Percentiles rank a stretch among this genome's conserved stretches.
phyloP scores from a whole-genome alignment of 306 rosid species.

The Malus asiatica region DNA sequence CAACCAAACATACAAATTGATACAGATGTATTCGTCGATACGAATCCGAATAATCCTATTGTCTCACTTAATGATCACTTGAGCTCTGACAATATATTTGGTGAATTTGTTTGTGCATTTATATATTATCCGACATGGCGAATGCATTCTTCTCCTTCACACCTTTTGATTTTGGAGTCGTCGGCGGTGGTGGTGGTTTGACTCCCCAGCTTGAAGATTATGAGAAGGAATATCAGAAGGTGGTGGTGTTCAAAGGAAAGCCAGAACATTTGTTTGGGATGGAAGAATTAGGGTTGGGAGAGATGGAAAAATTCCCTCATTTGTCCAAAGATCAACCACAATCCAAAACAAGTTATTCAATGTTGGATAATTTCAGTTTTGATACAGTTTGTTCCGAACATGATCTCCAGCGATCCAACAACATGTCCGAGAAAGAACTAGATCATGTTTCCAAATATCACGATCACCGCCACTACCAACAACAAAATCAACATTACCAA shows the following conservation, averaged over 20 bases:
- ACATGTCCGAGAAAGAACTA: not conserved
- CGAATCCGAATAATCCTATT: not conserved
- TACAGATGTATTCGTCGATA: not conserved
- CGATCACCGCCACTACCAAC: not conserved
- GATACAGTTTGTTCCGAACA: conserved; percentile 4
- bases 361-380: conserved; percentile 31
- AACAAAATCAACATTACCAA: conserved; percentile 1
- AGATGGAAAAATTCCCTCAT: not conserved
- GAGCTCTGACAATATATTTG: not conserved
- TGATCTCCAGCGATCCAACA: not conserved
- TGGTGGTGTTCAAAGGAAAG: conserved; percentile 1
- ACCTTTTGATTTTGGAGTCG: conserved; percentile 33
- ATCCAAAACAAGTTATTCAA: conserved; percentile 10
- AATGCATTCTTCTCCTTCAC: conserved; percentile 24
- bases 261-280: conserved; percentile 12
- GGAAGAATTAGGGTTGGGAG: conserved; percentile 15
- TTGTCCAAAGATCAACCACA: conserved; percentile 7
- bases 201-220: conserved; percentile 16
- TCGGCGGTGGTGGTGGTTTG: not conserved
- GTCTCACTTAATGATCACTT: not conserved
- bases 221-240: conserved; percentile 5
- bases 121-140: conserved; percentile 13
- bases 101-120: not conserved
- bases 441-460: conserved; percentile 18
- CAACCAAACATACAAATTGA: conserved; percentile 1